Base-by-base conservation (phyloP, 495 filamentous ascomycete species). In the Podospora appendiculata region DNA sequence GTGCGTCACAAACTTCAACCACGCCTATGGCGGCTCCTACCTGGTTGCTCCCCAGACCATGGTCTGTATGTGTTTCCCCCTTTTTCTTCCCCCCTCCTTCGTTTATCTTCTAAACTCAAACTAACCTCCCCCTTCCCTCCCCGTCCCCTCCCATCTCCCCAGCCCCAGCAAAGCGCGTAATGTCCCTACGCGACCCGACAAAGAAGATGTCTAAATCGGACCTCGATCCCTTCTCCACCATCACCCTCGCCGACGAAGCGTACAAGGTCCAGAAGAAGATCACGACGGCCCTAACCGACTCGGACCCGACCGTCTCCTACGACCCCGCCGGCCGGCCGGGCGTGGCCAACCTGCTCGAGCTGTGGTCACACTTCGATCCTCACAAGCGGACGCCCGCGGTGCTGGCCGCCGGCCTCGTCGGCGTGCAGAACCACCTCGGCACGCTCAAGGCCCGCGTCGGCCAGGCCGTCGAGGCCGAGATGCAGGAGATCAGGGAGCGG, bases 181-280 rank as follows among this genome's bases (percentile, higher is more conserved):
- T 95, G 91, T 95, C 89, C 13, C 81, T 98, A 33, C 80, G 77
- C 34, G 66, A 88, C 13, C 91, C 93, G 1, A 57, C 57, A 2
- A 61, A 76, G 19, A 98, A 98, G 59, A 98, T 98, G 93, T 94
- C 89, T 44, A 98, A 98, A 68, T 95, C 90, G 4, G 79, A 89
- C 58, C 53, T 68, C 5, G 78, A 86, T 55, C 68, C 72, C n/a
- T 72, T 71, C 16, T 94, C 89, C 11, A 75, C 87, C 25, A 93
- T 98, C 56, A 71, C 92, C 13, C 78, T 98, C 49, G 90, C 82
- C n/a, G 86, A 95, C 53, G 61, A 72, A 1, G 61, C 75, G 3
- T 65, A 76, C 2, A 66, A 71, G 1, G 89, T 97, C 54, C 54
- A 64, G 4, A 63, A 65, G 41, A 95, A 94, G 64, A 70, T 96